These are phyloP conservation scores for Salvia splendens DNA, from an alignment of 257 asterid species.

Conservation along the genomic window DNA sequence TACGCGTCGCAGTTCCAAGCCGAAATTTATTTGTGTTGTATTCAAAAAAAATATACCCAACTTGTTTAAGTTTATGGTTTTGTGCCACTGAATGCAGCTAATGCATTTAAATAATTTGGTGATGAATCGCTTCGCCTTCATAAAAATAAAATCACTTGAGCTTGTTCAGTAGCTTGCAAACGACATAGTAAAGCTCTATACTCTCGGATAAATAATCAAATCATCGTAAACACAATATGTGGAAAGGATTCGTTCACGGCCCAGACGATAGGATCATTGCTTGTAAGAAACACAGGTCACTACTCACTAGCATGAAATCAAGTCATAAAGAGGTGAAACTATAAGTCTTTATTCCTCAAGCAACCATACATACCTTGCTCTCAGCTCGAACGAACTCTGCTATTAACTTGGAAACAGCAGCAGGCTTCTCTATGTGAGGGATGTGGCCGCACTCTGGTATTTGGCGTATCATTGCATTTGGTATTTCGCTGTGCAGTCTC, in stretches of 20 bases:
- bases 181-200: background rate
- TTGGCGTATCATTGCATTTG: conserved; percentile 70
- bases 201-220: background rate
- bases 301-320: background rate
- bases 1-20: too few species aligned
- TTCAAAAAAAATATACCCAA: too few species aligned
- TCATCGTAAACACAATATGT: too few species aligned
- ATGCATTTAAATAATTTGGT: too few species aligned
- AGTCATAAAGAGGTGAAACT: background rate
- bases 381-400: conserved; percentile 49
- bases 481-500: conserved; percentile 82
- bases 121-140: too few species aligned
- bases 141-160: background rate
- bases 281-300: background rate
- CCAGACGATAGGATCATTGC: background rate
- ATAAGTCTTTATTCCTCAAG: conserved; percentile 16
- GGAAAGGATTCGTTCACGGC: background rate
- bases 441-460: conserved; percentile 86
- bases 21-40: too few species aligned
- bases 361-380: conserved; percentile 27
- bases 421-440: conserved; percentile 92
- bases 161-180: background rate
- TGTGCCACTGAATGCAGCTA: too few species aligned
- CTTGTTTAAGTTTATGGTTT: too few species aligned
- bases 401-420: conserved; percentile 64